phyloP scores from a whole-genome alignment of 106 monocot species.

The Allium cepa region DNA sequence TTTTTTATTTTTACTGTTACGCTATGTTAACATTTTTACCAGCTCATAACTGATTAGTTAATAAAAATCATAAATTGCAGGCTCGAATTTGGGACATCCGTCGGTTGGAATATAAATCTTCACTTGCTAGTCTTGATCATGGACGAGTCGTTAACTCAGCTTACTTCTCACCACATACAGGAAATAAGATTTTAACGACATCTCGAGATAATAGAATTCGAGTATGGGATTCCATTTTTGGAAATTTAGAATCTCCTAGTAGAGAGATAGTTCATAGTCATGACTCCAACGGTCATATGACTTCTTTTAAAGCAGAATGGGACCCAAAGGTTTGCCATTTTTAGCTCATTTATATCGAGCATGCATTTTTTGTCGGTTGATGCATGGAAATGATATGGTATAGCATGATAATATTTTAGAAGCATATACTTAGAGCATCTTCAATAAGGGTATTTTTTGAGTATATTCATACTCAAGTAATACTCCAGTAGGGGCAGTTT shows the following conservation, averaged over 20 bases:
- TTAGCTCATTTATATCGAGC: not conserved
- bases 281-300: slow-evolving; percentile 90
- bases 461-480: too few relatives aligned
- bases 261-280: slow-evolving; percentile 95
- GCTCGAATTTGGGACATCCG: slow-evolving; percentile 92
- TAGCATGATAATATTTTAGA: too few relatives aligned
- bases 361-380: too few relatives aligned
- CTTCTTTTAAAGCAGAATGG: slow-evolving; percentile 95
- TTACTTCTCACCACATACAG: slow-evolving; percentile 72
- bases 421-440: too few relatives aligned
- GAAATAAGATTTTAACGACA: slow-evolving; percentile 82
- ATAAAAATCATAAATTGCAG: slow-evolving; percentile 15
- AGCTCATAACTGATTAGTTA: too few relatives aligned
- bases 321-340: slow-evolving; percentile 69
- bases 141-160: slow-evolving; percentile 84
- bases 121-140: slow-evolving; percentile 64
- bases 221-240: slow-evolving; percentile 93
- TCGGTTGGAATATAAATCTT: slow-evolving; percentile 37
- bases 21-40: too few relatives aligned
- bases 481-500: too few relatives aligned
- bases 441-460: too few relatives aligned
- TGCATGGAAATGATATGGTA: too few relatives aligned
- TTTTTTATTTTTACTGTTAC: too few relatives aligned
- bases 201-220: slow-evolving; percentile 86
- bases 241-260: slow-evolving; percentile 58